Evolutionary conservation across 2,329 filamentous ascomycete genomes (phyloP).

Genomic region (Coniella vitis): DNA sequence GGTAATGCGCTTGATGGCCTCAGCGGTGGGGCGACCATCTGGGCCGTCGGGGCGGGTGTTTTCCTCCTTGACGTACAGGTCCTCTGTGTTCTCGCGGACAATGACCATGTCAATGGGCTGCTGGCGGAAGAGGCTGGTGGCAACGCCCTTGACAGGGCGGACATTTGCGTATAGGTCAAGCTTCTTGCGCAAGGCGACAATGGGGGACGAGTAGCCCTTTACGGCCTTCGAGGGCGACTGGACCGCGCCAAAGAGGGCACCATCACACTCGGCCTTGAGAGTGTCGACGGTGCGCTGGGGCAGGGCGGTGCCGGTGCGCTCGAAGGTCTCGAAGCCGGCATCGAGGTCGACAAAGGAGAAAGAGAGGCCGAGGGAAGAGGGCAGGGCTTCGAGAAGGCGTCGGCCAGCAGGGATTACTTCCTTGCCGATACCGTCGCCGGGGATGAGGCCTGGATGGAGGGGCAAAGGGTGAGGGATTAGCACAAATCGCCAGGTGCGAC

Average conservation of each 20-base stretch:
- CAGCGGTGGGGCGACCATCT: conserved; percentile 72
- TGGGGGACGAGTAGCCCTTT: conserved; percentile 92
- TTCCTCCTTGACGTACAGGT: conserved; percentile 97
- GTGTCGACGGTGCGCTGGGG: conserved; percentile 85
- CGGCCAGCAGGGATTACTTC: conserved; percentile 96
- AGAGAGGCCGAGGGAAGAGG: conserved; percentile 80
- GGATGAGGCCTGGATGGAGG: conserved; percentile 75
- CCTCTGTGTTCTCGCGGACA: conserved; percentile 97
- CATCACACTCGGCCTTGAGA: conserved; percentile 88
- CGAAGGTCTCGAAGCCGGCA: conserved; percentile 89
- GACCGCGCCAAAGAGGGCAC: conserved; percentile 92
- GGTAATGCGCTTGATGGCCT: conserved; percentile 96
- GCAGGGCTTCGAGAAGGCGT: conserved; percentile 85
- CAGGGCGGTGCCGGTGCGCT: conserved; percentile 79
- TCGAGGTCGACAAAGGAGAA: conserved; percentile 93
- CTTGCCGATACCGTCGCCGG: conserved; percentile 95
- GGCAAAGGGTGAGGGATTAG: background rate
- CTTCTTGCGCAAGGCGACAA: conserved; percentile 91
- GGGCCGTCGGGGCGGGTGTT: conserved; percentile 68
- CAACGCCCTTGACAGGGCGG: conserved; percentile 81
- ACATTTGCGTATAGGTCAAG: conserved; percentile 97
- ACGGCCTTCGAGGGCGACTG: conserved; percentile 85
- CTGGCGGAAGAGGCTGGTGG: conserved; percentile 55
- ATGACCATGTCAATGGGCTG: conserved; percentile 78
- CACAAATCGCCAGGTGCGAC: background rate